Percentiles rank a stretch among this genome's conserved stretches.
Evolutionary conservation across 148 eudicot species (phyloP).

Genomic region (Mesembryanthemum crystallinum): DNA sequence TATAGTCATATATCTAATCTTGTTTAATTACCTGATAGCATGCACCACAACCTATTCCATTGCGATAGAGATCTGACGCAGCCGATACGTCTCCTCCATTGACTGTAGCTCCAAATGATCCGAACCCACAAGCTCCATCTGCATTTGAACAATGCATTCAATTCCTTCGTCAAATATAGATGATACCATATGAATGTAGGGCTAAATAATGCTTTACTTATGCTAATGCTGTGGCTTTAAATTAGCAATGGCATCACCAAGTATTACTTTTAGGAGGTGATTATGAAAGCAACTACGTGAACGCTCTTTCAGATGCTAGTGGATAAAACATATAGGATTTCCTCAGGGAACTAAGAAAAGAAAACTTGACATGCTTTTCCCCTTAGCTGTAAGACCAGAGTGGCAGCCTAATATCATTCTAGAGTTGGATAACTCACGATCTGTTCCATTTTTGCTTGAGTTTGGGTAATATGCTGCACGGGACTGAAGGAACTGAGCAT

Average conservation of each 20-base stretch:
- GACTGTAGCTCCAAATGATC: conserved; percentile 67
- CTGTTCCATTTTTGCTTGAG: conserved; percentile 59
- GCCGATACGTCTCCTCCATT: conserved; percentile 78
- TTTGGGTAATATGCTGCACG: conserved; percentile 59
- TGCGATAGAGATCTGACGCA: conserved; percentile 58
- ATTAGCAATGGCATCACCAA: neutral
- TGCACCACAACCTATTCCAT: conserved; percentile 77
- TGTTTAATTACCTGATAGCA: conserved; percentile 58
- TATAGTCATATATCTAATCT: too few relatives aligned
- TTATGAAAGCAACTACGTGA: too few relatives aligned
- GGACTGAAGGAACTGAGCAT: conserved; percentile 53
- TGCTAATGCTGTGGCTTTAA: neutral
- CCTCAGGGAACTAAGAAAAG: neutral
- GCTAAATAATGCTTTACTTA: neutral
- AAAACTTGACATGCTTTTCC: neutral
- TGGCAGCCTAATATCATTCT: neutral
- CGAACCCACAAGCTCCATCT: conserved; percentile 71
- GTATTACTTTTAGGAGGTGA: neutral
- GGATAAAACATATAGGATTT: too few relatives aligned
- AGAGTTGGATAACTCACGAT: conserved; percentile 40
- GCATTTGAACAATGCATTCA: conserved; percentile 13
- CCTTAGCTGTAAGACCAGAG: neutral
- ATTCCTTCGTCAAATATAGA: too few relatives aligned
- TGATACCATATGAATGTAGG: neutral
- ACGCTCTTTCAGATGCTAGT: too few relatives aligned